Evolutionary conservation across 441 rosid genomes (phyloP).

Genomic region (Omphalea diandra): DNA sequence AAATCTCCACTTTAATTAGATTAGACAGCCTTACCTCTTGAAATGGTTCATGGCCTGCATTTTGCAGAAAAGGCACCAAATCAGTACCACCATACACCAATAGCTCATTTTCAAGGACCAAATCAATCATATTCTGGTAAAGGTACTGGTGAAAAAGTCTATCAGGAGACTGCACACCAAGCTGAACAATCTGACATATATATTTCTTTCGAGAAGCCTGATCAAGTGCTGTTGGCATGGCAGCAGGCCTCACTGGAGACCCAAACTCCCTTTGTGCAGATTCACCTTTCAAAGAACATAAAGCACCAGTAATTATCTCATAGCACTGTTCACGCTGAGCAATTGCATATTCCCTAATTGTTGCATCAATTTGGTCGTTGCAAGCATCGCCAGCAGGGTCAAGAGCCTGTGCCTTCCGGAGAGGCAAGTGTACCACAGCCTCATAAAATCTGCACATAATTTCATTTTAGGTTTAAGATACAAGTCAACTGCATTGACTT

Average conservation of each 20-base stretch:
- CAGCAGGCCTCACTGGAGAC: constrained; percentile 52
- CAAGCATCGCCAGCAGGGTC: constrained; percentile 94
- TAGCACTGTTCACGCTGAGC: constrained; percentile 88
- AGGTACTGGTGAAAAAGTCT: constrained; percentile 81
- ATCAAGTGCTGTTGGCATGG: constrained; percentile 54
- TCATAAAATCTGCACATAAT: constrained; percentile 81
- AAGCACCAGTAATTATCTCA: constrained; percentile 74
- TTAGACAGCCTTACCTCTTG: constrained; percentile 54
- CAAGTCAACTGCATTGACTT: constrained; percentile 10
- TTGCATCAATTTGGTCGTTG: constrained; percentile 82
- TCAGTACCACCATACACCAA: constrained; percentile 98
- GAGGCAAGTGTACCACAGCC: constrained; percentile 90
- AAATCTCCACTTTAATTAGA: background rate
- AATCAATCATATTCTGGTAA: constrained; percentile 73
- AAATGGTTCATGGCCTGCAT: constrained; percentile 59
- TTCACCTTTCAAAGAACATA: constrained; percentile 68
- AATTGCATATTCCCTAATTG: constrained; percentile 69
- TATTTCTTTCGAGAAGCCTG: constrained; percentile 69
- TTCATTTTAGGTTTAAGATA: constrained; percentile 27
- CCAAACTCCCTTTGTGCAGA: constrained; percentile 49
- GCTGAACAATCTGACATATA: constrained; percentile 92
- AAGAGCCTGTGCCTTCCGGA: constrained; percentile 89
- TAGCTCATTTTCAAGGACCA: constrained; percentile 92
- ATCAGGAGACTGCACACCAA: constrained; percentile 90
- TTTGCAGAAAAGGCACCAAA: constrained; percentile 91